A percentile compares a stretch with the other conserved stretches of the same genome.
Conservation (phyloP, 2,329 filamentous ascomycete species). For the Blastomyces parvus region DNA sequence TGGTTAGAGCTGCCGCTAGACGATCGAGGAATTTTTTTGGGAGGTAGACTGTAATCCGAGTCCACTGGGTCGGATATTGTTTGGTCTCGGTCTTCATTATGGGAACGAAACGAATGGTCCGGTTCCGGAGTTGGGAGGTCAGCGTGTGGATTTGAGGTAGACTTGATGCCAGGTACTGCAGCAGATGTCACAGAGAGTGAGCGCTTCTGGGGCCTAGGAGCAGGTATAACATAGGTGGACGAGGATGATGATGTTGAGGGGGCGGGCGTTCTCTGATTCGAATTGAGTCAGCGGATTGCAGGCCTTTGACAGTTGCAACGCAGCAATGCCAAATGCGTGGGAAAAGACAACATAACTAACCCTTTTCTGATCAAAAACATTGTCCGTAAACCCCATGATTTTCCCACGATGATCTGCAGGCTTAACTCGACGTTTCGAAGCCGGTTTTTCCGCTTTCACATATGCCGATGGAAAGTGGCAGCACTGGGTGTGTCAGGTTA, state of each 20-base stretch:
- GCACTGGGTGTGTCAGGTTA: slow-evolving; percentile 16
- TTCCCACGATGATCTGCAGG: slow-evolving; percentile 27
- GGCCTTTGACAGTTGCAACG: not conserved
- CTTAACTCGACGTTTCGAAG: slow-evolving; percentile 25
- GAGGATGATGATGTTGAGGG: slow-evolving; percentile 4
- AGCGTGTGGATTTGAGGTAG: not conserved
- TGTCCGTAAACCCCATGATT: slow-evolving; percentile 29
- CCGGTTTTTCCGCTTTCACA: slow-evolving; percentile 27
- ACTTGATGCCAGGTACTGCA: not conserved
- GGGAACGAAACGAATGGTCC: slow-evolving; percentile 2
- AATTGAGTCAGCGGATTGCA: slow-evolving; percentile 3
- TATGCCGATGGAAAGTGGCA: slow-evolving; percentile 29
- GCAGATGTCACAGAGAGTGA: slow-evolving; percentile 8
- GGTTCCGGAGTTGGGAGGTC: slow-evolving; percentile 9
- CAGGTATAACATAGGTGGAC: slow-evolving; percentile 8
- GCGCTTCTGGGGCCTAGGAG: slow-evolving; percentile 12
- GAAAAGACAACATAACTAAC: slow-evolving; percentile 14
- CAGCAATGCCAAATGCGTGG: not conserved
- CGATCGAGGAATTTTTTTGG: slow-evolving; percentile 8
- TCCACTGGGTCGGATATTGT: not conserved
- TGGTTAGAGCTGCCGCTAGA: not conserved
- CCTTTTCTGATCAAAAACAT: slow-evolving; percentile 31
- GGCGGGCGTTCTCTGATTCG: slow-evolving; percentile 12
- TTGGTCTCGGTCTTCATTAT: slow-evolving; percentile 1
- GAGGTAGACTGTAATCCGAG: not conserved